Evolutionary conservation across 306 rosid species (phyloP), one percentile per base, ranked within the genome.

Genomic region (Cucumis cinereus): DNA sequence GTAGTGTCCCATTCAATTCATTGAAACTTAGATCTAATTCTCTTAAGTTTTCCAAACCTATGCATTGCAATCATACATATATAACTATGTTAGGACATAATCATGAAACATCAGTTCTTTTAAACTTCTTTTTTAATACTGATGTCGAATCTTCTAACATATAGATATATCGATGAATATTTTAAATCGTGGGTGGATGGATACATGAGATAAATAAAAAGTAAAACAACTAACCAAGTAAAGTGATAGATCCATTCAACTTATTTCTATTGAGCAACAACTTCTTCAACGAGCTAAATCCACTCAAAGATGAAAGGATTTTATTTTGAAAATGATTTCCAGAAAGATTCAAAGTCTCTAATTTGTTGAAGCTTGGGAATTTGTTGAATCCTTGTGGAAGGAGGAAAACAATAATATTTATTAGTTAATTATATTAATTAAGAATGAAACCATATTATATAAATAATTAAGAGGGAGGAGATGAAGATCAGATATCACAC

Each of bases 321-420:
- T 52, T 45, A 63, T 63, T 63, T 23, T 19, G 15, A 36, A 80
- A 64, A 26, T 4, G 3, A 17, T 68, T 76, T 10, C 7, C 1
- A 2, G 38, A 11, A 57, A 79, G 54, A 28, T 79, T 58, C 9
- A 63, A 53, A 2, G 10, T 79, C 69, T 55, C 78, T 41, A 79
- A 26, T 12, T 49, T 63, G 17, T 61, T 75, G 75, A 79, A 28
- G 23, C 7, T 28, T 15, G 68, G 4, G 23, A 22, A 4, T 22
- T 57, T 24, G 17, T 23, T 23, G 41, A 28, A 30, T 61, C 20
- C 68, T 45, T 45, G 1, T 28, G 11, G 3, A 10, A 45, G 15
- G 62, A 57, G 59, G 4, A 57, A 9, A 4, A 56, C 4, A 8
- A 22, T 22, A 56, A 8, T 56, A 30, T 30, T 2, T 30, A 5